Base-by-base conservation (phyloP, 805 yeast species). In the Kodamaea laetipori region DNA sequence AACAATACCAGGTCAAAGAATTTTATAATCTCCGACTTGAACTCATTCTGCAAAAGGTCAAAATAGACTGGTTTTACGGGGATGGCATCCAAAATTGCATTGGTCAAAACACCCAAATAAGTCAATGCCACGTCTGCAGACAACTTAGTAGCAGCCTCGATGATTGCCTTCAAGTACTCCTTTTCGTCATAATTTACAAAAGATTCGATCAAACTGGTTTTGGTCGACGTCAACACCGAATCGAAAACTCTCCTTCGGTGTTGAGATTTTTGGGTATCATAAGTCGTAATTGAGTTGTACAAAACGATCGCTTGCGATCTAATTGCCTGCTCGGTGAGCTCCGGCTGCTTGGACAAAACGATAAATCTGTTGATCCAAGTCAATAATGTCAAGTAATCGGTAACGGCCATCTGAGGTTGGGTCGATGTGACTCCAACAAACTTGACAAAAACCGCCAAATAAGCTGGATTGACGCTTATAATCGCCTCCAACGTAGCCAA, bases 301-400 rank as follows among this genome's bases (percentile, higher is more conserved):
- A 80, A 51, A 31, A 81, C 58, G 35, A 56, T 51, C 15, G 70
- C 65, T 30, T 68, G 73, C 9, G 62, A 57, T 15, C 53, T 58
- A 24, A 57, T 56, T 25, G 66, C 48, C 3, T 43, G 23, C 12
- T 58, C 53, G 34, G 69, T 64, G 15, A 52, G 27, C 37, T 44
- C 47, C 15, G 18, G 10, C 3, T 33, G 24, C 23, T 17, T 17
- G 32, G 39, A 26, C 28, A 39, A 30, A 21, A 39, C 44, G 12
- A 33, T 58, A 34, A 58, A 78, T 54, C 37, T 58, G 57, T 73
- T 69, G 36, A 71, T 61, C 90, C 90, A 85, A 12, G 71, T 69
- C 31, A 85, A 64, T 18, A 85, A 60, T 21, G 82, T 73, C 49
- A 81, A 57, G 47, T 81, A 66, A 58, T 81, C 87, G 2, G 78